Evolutionary conservation across 2,329 filamentous ascomycete genomes (phyloP), one percentile per base, ranked within the genome.

Genomic region (Rhynchosporium secalis): DNA sequence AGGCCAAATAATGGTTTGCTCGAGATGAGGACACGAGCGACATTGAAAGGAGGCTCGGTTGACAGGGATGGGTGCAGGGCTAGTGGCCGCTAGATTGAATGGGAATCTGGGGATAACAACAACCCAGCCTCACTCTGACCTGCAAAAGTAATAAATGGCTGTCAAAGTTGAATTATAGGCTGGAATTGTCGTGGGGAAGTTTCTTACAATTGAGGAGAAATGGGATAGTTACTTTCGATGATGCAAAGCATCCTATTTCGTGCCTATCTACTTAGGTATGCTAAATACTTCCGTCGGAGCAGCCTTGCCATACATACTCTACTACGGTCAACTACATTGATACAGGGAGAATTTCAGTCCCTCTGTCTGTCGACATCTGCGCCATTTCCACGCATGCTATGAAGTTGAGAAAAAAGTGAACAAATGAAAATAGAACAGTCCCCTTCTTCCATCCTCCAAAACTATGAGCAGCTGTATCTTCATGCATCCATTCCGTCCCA

Each of bases 1-100:
- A 47, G 47, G 56, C 57, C 62, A 51, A n/a, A 13, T 8, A 3
- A 46, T 9, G 4, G 20, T 36, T 57, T 20, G 48, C 60, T 58
- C 63, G 61, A 66, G 66, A 66, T 70, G 64, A 71, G 69, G 68
- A 68, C 68, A 70, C 66, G 68, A 68, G 69, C 62, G 61, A 48
- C 41, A 55, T 56, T 60, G 47, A 54, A 69, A 68, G 65, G 66
- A 67, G 66, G 61, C 63, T 68, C 64, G 61, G 46, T 54, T 56
- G 61, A 41, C 60, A 62, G 58, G 66, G 63, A 40, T 66, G 43
- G 41, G 20, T 40, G 31, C 29, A 13, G 40, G 56, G 58, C 65
- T 66, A 66, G 46, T 43, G 36, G 12, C 40, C 15, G 49, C 48
- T 49, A 40, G 46, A 31, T 52, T 57, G 31, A 41, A 60, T 54